Base-by-base conservation (phyloP, 2,329 filamentous ascomycete genomes). In the Cladosporium cucumerinum region DNA sequence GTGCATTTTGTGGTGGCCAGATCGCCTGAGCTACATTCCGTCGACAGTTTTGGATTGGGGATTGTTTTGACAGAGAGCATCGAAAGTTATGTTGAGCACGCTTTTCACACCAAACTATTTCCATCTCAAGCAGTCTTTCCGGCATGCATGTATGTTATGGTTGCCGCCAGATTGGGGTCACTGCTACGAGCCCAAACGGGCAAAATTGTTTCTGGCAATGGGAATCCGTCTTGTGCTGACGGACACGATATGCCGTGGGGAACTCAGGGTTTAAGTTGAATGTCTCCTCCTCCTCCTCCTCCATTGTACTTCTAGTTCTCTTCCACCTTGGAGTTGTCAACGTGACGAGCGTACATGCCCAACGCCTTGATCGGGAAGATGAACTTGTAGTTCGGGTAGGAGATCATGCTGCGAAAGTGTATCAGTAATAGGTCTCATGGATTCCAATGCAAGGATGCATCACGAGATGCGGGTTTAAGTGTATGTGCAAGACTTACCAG, bases 371-470 rank as follows among this genome's bases (percentile, higher is more conserved):
- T 90, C 1, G 94, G 89, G 78, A 97, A 99, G 65, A 90, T 91
- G 77, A 97, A 95, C 82, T 98, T 99, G 83, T 99, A 99, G 82
- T 99, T 99, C 51, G 94, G 94, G 75, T 99, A 99, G 0, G 92
- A 95, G 69, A 99, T 99, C 92, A 97, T 98, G 83, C 87, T 89
- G 72, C 66, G 18, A 32, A 25, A 21, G 23, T 76, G 72, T 57
- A 28, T 34, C 59, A 36, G 64, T 71, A 68, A 64, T 65, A 61
- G 16, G 28, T 25, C 64, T 46, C 32, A 61, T 7, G n/a, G 61
- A 23, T 11, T 52, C 1, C 49, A 18, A 43, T 6, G 36, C 4
- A 18, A 43, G 36, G 16, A 10, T 2, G 10, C 23, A 5, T 51
- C 21, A 28, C 26, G 23, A 16, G 18, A n/a, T 49, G n/a, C n/a